Conservation (phyloP, 257 asterid species). For the Hygrophila difformis region DNA sequence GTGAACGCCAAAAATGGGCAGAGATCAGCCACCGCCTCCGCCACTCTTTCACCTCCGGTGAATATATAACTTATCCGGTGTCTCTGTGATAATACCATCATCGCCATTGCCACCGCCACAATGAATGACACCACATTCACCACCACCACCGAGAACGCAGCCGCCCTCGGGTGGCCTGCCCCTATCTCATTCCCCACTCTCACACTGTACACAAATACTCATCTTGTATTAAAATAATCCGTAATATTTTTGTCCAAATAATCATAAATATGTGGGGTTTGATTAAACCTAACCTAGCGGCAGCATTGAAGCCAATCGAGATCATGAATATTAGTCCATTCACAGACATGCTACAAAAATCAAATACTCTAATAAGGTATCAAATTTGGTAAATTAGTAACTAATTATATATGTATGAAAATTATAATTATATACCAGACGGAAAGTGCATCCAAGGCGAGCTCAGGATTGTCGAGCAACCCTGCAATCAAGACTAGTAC, state of each 20-base stretch:
- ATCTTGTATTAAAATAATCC: too few relatives aligned
- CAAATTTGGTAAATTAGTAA: too few relatives aligned
- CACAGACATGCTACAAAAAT: conserved; percentile 35
- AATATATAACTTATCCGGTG: conserved; percentile 42
- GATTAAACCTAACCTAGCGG: conserved; percentile 33
- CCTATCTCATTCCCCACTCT: conserved; percentile 55
- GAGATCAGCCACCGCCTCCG: conserved; percentile 48
- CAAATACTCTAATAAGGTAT: too few relatives aligned
- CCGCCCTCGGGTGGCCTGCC: conserved; percentile 44
- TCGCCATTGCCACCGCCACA: conserved; percentile 24
- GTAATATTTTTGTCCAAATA: too few relatives aligned
- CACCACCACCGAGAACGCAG: conserved; percentile 35
- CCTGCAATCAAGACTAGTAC: conserved; percentile 36
- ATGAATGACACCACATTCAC: conserved; percentile 28
- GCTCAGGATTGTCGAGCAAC: conserved; percentile 36
- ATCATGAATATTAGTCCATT: conserved; percentile 39
- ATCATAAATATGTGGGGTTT: too few relatives aligned
- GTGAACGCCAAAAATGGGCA: conserved; percentile 45
- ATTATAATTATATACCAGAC: conserved; percentile 25
- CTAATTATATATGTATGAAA: too few relatives aligned
- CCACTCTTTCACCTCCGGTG: conserved; percentile 40
- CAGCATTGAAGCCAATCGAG: conserved; percentile 49
- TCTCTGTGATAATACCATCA: conserved; percentile 24
- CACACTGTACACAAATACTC: conserved; percentile 28
- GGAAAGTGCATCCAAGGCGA: conserved; percentile 37